Evolutionary conservation across 768 basidiomycete species (phyloP).

Genomic region (Trametes cinnabarina): DNA sequence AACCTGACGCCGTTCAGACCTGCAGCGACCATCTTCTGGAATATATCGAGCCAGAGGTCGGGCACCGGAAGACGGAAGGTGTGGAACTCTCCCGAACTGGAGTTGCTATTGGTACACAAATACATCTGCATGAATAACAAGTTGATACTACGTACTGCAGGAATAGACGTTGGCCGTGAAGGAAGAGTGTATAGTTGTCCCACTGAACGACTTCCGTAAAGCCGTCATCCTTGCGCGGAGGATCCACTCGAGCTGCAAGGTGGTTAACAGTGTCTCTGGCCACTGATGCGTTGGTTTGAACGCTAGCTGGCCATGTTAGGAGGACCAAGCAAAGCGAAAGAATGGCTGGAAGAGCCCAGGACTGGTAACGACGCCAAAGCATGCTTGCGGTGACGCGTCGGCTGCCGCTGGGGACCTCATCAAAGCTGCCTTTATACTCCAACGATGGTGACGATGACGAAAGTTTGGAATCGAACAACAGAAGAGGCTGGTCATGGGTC

Average conservation of each 20-base stretch:
- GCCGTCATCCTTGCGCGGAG: constrained; percentile 27
- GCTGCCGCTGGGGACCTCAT: background rate
- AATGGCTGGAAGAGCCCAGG: constrained; percentile 20
- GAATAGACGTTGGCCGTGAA: constrained; percentile 70
- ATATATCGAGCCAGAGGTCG: constrained; percentile 76
- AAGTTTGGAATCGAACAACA: background rate
- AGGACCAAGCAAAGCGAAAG: constrained; percentile 15
- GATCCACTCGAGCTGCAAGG: constrained; percentile 14
- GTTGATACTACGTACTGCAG: constrained; percentile 49
- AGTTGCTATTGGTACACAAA: background rate
- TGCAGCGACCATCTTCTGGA: constrained; percentile 78
- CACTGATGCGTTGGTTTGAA: background rate
- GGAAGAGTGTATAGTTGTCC: constrained; percentile 72
- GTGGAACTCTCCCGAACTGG: constrained; percentile 83
- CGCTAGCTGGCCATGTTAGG: constrained; percentile 14
- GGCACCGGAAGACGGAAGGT: constrained; percentile 80
- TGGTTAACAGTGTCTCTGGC: background rate
- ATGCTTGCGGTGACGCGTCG: background rate
- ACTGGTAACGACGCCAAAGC: constrained; percentile 7
- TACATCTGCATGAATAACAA: background rate
- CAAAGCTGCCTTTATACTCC: background rate
- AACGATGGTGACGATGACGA: background rate
- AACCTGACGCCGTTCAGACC: constrained; percentile 73
- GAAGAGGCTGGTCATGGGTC: background rate
- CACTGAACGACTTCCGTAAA: constrained; percentile 42